Evolutionary conservation across 2,329 filamentous ascomycete genomes (phyloP), one percentile per base, ranked within the genome.

Genomic region (Diplodia scrobiculata): DNA sequence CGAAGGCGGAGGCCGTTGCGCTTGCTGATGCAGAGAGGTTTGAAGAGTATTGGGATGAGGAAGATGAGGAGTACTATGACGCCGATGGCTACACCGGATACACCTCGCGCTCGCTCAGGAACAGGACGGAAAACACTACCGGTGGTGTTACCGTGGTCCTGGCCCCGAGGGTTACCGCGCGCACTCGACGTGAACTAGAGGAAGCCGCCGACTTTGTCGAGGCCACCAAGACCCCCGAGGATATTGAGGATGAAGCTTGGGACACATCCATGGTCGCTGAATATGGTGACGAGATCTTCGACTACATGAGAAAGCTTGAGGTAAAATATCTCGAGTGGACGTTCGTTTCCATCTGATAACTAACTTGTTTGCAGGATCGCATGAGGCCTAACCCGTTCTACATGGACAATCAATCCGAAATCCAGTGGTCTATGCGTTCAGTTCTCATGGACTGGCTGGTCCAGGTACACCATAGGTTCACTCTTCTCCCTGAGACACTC

Each of bases 381-480:
- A 90, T 97, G 87, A 83, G 93, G 48, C 95, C 95, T 1, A 93
- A 95, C 73, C 84, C 92, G 3, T 87, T 95, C 76, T 99, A 99
- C 83, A 99, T 99, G 94, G 92, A 97, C 69, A 88, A 90, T 70
- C 95, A 99, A 77, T 89, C 90, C n/a, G 94, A 98, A 78, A 96
- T 99, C 66, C 91, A 97, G 76, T 99, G 95, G 95, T 97, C 93
- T 2, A 99, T 98, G 95, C 91, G 95, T 54, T 90, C 92, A 5
- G 92, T 98, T 25, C 84, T 99, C 65, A 96, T 99, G 88, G 95
- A 98, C 78, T 99, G 95, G 95, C 84, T 99, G 51, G 90, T 98
- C 54, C 93, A 99, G 77, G 95, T 99, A 34, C 95, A 99, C 77
- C 87, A 89, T 72, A 91, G 95, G 41, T 99, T 99, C 80, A 87